Evolutionary conservation across 2,329 filamentous ascomycete genomes (phyloP).

Genomic region (Aureobasidium sp.): DNA sequence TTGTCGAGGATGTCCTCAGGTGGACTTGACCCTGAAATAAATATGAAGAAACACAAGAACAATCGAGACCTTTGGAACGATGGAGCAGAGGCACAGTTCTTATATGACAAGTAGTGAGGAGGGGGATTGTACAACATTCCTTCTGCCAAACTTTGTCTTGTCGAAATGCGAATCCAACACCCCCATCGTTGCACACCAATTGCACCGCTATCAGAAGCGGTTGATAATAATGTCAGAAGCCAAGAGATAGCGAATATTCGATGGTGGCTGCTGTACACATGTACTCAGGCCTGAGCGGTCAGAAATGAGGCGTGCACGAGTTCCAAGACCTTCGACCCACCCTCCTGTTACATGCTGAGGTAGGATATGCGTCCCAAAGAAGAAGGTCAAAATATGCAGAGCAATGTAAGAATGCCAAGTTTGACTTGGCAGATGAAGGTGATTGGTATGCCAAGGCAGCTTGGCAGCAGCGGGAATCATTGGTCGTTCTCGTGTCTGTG

Average conservation of each 20-base stretch:
- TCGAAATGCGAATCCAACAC: not conserved
- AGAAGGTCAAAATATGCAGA: not conserved
- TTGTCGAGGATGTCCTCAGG: not conserved
- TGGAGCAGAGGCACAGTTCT: not conserved
- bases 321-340: not conserved
- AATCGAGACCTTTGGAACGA: not conserved
- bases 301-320: not conserved
- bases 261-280: constrained; percentile 3
- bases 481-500: not conserved
- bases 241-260: constrained; percentile 10
- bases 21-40: not conserved
- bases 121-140: not conserved
- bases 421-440: not conserved
- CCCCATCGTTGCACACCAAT: not conserved
- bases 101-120: not conserved
- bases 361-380: constrained; percentile 3
- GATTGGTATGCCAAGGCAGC: constrained; percentile 4
- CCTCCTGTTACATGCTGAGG: not conserved
- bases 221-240: not conserved
- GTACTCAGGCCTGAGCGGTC: not conserved
- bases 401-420: not conserved
- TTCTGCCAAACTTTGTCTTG: not conserved
- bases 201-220: not conserved
- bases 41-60: not conserved
- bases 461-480: not conserved